Evolutionary conservation across 768 basidiomycete genomes (phyloP).

Genomic region (Pilatotrama ljubarskyi): DNA sequence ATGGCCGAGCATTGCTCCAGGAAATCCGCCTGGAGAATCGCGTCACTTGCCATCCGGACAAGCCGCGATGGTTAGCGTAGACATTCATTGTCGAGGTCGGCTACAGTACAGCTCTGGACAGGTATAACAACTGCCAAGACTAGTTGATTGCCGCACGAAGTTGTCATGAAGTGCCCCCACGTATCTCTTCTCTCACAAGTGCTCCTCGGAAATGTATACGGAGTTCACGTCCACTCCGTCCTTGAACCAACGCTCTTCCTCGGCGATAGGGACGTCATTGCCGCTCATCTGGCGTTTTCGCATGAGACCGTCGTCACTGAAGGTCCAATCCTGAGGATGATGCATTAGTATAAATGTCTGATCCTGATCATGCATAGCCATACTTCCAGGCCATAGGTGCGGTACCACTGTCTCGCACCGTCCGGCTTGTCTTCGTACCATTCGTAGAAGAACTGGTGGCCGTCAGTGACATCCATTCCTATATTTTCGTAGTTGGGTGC

Average conservation of each 20-base stretch:
- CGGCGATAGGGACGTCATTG: slow-evolving; percentile 46
- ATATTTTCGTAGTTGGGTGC: background rate
- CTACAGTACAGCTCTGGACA: too few species aligned
- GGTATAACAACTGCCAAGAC: too few species aligned
- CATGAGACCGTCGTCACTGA: slow-evolving; percentile 51
- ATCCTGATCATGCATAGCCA: background rate
- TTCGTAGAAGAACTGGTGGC: slow-evolving; percentile 38
- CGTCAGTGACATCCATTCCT: background rate
- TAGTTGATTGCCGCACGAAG: background rate
- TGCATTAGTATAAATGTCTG: background rate
- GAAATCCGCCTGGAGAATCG: too few species aligned
- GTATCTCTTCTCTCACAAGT: background rate
- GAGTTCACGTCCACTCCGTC: slow-evolving; percentile 42
- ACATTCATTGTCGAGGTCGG: too few species aligned
- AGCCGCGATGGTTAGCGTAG: too few species aligned
- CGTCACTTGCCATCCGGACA: too few species aligned
- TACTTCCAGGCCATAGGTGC: slow-evolving; percentile 50
- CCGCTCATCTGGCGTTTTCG: slow-evolving; percentile 53
- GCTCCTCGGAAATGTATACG: slow-evolving; percentile 37
- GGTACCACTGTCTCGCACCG: slow-evolving; percentile 41
- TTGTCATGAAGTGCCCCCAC: too few species aligned
- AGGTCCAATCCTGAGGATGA: slow-evolving; percentile 52
- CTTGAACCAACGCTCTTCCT: slow-evolving; percentile 54
- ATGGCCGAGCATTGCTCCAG: too few species aligned
- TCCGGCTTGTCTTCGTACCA: slow-evolving; percentile 49